phyloP scores from a whole-genome alignment of 208 protist genomes.

The Trypanosoma boissoni region DNA sequence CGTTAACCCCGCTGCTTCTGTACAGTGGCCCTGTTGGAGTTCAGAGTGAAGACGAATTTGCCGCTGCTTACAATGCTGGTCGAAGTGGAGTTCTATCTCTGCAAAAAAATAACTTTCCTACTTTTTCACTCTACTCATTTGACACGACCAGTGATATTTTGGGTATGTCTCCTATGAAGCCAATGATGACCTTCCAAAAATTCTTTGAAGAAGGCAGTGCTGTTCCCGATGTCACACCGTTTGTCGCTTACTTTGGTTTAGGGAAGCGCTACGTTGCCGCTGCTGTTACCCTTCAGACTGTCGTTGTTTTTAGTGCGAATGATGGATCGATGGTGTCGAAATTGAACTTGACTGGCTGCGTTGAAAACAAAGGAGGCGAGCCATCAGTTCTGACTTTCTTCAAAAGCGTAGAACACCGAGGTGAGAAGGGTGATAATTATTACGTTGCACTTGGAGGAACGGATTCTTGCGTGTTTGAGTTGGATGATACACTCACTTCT shows the following conservation, averaged over 20 bases:
- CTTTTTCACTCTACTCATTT: too few relatives aligned
- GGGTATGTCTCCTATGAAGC: conserved; percentile 4
- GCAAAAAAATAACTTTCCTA: too few relatives aligned
- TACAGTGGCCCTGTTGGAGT: background rate
- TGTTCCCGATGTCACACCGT: background rate
- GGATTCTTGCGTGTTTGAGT: conserved; percentile 15
- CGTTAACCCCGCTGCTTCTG: conserved; percentile 10
- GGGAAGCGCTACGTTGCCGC: conserved; percentile 14
- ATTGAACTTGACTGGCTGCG: conserved; percentile 6
- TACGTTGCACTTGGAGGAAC: conserved; percentile 22
- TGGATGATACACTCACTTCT: conserved; percentile 15
- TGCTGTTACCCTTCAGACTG: background rate
- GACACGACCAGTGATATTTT: too few relatives aligned
- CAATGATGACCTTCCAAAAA: background rate
- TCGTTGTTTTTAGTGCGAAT: conserved; percentile 4
- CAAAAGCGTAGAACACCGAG: conserved; percentile 15
- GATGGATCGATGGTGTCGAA: conserved; percentile 3
- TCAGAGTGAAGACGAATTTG: background rate
- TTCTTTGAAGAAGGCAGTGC: background rate
- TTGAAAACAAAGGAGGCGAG: background rate
- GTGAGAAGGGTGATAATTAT: conserved; percentile 6
- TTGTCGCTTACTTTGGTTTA: conserved; percentile 20
- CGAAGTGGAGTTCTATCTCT: too few relatives aligned
- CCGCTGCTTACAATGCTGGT: background rate
- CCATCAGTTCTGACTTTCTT: background rate